Percentiles rank a stretch among this genome's conserved stretches.
phyloP scores from a whole-genome alignment of 108 stramenopile genomes.

The Skeletonema grethae region DNA sequence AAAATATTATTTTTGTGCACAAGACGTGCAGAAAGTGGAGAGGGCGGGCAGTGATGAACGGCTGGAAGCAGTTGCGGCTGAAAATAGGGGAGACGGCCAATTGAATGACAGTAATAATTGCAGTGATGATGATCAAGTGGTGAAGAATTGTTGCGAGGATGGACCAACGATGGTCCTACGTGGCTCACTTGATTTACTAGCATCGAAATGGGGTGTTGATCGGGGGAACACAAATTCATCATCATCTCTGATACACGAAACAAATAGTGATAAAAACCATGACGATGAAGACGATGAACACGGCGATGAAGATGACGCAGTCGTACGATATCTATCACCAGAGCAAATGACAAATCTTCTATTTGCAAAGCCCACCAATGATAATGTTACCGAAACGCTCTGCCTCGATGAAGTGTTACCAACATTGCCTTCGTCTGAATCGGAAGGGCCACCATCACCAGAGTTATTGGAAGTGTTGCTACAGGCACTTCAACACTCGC shows the following conservation, averaged over 20 bases:
- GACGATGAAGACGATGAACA: not conserved
- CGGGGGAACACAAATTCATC: not conserved
- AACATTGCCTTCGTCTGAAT: no score
- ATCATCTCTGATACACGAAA: no score
- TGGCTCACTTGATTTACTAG: conserved; percentile 27
- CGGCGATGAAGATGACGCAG: not conserved
- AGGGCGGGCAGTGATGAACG: not conserved
- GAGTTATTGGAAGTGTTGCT: no score
- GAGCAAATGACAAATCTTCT: conserved; percentile 30
- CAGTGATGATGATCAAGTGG: not conserved
- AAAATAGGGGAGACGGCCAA: not conserved
- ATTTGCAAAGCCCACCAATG: conserved; percentile 19
- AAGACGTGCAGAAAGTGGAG: not conserved
- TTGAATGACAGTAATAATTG: not conserved
- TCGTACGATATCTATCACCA: conserved; percentile 45
- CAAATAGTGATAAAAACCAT: not conserved
- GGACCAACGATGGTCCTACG: conserved; percentile 35
- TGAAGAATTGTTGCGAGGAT: conserved; percentile 1
- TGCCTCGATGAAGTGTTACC: conserved; percentile 11
- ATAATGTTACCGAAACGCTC: conserved; percentile 6
- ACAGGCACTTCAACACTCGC: not conserved
- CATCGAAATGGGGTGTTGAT: conserved; percentile 25
- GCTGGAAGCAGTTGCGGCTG: not conserved
- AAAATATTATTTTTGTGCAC: not conserved
- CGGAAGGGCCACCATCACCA: not conserved